Conservation (phyloP, 2,329 filamentous ascomycete species). For the Penicillium sp. region DNA sequence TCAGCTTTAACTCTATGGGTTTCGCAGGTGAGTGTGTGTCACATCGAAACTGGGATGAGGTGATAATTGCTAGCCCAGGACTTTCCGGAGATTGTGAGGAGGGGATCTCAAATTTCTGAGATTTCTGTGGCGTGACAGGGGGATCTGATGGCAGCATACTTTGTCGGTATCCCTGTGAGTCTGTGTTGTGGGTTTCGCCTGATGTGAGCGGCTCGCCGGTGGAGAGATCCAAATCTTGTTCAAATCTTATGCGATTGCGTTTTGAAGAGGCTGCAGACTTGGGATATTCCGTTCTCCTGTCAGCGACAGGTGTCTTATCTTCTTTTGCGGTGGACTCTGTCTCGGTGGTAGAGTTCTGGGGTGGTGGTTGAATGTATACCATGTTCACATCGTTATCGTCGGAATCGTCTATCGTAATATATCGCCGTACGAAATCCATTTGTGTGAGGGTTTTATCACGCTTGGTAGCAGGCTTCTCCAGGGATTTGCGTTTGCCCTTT, state of each 20-base stretch:
- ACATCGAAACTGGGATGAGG: conserved; percentile 38
- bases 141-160: not conserved
- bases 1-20: conserved; percentile 3
- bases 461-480: conserved; percentile 27
- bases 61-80: conserved; percentile 41
- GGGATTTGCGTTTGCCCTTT: conserved; percentile 27
- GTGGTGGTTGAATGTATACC: conserved; percentile 35
- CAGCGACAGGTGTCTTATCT: not conserved
- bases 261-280: conserved; percentile 7
- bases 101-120: conserved; percentile 38
- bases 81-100: conserved; percentile 51
- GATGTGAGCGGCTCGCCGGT: conserved; percentile 25
- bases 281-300: not conserved
- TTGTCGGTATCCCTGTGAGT: not conserved
- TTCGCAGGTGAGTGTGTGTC: conserved; percentile 34
- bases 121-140: conserved; percentile 41
- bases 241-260: conserved; percentile 16
- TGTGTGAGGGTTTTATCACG: conserved; percentile 47
- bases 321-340: conserved; percentile 6
- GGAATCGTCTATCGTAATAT: conserved; percentile 38
- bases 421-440: conserved; percentile 46
- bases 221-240: conserved; percentile 26
- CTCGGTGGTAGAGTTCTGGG: conserved; percentile 6
- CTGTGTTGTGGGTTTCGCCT: conserved; percentile 8
- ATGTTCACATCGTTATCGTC: conserved; percentile 38